phyloP scores from a whole-genome alignment of 495 filamentous ascomycete species.

The Aspergillus conjunctus region DNA sequence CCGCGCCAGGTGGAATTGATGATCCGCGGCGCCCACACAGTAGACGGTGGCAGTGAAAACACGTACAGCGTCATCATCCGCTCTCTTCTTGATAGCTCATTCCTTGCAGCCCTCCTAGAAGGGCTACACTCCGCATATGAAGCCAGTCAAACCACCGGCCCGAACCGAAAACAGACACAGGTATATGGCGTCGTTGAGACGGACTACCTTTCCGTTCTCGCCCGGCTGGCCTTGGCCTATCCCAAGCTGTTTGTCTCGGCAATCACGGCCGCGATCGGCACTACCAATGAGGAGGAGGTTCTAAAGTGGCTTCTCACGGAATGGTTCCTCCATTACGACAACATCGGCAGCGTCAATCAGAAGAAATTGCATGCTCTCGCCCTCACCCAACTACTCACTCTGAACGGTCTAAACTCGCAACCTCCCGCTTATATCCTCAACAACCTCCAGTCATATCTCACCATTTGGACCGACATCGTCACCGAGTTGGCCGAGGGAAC shows the following conservation, averaged over 20 bases:
- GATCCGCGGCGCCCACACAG: slow-evolving; percentile 65
- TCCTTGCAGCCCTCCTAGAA: slow-evolving; percentile 66
- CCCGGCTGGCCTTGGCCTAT: slow-evolving; percentile 72
- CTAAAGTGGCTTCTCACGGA: slow-evolving; percentile 75
- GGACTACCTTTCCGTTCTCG: slow-evolving; percentile 82
- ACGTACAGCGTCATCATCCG: slow-evolving; percentile 63
- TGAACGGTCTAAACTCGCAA: slow-evolving; percentile 54
- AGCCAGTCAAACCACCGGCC: slow-evolving; percentile 74
- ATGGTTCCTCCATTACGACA: slow-evolving; percentile 88
- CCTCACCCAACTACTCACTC: slow-evolving; percentile 76
- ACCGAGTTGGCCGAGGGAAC: slow-evolving; percentile 57
- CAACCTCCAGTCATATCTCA: slow-evolving; percentile 65
- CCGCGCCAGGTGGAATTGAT: slow-evolving; percentile 69
- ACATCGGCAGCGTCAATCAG: slow-evolving; percentile 69
- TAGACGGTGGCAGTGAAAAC: slow-evolving; percentile 71
- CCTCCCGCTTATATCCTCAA: slow-evolving; percentile 56
- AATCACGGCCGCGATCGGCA: slow-evolving; percentile 34
- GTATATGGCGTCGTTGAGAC: slow-evolving; percentile 72
- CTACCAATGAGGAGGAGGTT: slow-evolving; percentile 49
- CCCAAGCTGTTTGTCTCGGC: slow-evolving; percentile 66
- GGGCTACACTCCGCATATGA: slow-evolving; percentile 71
- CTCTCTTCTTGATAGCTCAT: slow-evolving; percentile 67
- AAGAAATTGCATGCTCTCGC: slow-evolving; percentile 83
- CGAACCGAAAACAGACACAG: slow-evolving; percentile 61
- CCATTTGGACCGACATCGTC: slow-evolving; percentile 70